Conservation (phyloP, 768 basidiomycete genomes). For the Phanerodontia chrysosporium region DNA sequence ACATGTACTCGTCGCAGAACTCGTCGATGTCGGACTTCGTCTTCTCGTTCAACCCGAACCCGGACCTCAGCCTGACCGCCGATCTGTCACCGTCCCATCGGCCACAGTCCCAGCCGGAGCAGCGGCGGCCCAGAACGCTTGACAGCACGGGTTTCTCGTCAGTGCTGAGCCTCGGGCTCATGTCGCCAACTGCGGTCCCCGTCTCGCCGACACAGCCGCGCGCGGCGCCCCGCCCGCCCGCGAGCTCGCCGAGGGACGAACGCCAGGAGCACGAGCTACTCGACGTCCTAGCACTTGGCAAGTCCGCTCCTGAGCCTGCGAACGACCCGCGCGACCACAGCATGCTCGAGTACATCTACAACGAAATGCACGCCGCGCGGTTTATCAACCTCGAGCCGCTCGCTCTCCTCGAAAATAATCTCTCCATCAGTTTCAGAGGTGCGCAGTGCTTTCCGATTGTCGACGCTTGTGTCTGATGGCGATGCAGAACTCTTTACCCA, state of each 20-base stretch:
- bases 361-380: conserved; percentile 59
- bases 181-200: not conserved
- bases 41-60: not conserved
- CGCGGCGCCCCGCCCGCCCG: not conserved
- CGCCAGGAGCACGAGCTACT: conserved; percentile 1
- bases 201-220: not conserved
- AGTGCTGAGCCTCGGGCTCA: not conserved
- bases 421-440: conserved; percentile 65
- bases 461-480: not conserved
- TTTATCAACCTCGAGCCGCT: conserved; percentile 68
- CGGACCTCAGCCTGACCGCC: not conserved
- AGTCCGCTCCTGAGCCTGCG: not conserved
- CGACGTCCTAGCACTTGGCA: not conserved
- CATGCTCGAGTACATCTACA: conserved; percentile 59
- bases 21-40: not conserved
- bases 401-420: conserved; percentile 51
- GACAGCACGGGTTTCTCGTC: not conserved
- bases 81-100: not conserved
- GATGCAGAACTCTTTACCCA: conserved; percentile 59
- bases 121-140: not conserved
- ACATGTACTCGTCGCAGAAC: not conserved
- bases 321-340: conserved; percentile 64
- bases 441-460: conserved; percentile 11
- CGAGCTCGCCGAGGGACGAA: not conserved
- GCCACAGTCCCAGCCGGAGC: not conserved